Percentiles rank a stretch among this genome's conserved stretches.
Evolutionary conservation across 2,329 filamentous ascomycete genomes (phyloP).

Genomic region (Ophioceras dolichostomum): DNA sequence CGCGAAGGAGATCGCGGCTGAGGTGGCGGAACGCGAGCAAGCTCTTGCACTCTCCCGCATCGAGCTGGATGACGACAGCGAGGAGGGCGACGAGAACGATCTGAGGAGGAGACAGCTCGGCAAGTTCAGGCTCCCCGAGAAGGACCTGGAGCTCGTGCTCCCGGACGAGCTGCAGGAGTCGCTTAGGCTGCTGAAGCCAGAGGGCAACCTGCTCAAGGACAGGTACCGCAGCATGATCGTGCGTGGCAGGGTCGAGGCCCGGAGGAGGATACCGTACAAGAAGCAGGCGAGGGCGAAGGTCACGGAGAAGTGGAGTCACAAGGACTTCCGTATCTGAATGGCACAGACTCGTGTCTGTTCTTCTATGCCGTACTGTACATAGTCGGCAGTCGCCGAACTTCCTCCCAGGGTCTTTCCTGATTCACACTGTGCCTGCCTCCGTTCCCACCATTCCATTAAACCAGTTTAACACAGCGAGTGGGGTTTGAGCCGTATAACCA

Average conservation of each 20-base stretch:
- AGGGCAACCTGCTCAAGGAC: conserved; percentile 91
- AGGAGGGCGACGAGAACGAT: conserved; percentile 49
- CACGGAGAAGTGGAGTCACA: conserved; percentile 96
- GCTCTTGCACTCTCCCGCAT: conserved; percentile 28
- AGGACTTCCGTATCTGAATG: conserved; percentile 69
- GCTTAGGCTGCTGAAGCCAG: conserved; percentile 72
- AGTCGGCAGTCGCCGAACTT: too few relatives aligned
- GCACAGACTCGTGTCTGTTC: too few relatives aligned
- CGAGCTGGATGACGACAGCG: conserved; percentile 35
- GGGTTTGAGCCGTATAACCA: too few relatives aligned
- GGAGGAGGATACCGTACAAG: conserved; percentile 65
- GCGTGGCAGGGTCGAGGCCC: conserved; percentile 76
- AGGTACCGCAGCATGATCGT: conserved; percentile 82
- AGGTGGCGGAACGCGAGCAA: conserved; percentile 45
- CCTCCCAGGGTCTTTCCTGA: too few relatives aligned
- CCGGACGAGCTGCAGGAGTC: conserved; percentile 76
- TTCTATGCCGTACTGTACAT: too few relatives aligned
- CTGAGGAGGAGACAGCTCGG: conserved; percentile 65
- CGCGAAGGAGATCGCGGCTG: conserved; percentile 58
- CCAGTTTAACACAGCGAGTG: too few relatives aligned
- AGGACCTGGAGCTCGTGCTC: conserved; percentile 68
- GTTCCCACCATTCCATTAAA: too few relatives aligned
- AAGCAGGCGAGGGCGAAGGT: conserved; percentile 71
- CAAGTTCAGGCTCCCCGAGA: conserved; percentile 61
- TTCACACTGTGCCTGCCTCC: too few relatives aligned